These are phyloP conservation scores for Lactuca sativa DNA, from an alignment of 129 eudicot genomes.

Conservation along the genomic window DNA sequence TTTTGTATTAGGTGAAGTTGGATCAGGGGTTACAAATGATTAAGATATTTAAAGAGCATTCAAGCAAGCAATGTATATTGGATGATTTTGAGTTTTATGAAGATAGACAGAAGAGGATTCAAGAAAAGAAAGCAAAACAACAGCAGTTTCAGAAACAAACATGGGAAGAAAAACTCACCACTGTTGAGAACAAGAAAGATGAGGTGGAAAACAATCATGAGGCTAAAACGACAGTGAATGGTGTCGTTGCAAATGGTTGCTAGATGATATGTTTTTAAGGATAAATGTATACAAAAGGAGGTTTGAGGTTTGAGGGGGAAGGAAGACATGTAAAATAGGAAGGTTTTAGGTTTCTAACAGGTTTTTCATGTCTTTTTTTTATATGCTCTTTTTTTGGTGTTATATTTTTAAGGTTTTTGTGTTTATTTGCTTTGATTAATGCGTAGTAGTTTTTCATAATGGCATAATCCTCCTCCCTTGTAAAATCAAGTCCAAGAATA, in stretches of 20 bases:
- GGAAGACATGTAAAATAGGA: slow-evolving; percentile 29
- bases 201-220: slow-evolving; percentile 22
- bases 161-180: slow-evolving; percentile 26
- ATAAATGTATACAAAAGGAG: slow-evolving; percentile 1
- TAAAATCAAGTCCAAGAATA: background rate
- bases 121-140: slow-evolving; percentile 74
- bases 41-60: slow-evolving; percentile 65
- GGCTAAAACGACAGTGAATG: slow-evolving; percentile 29
- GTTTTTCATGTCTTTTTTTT: slow-evolving; percentile 2
- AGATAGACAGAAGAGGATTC: slow-evolving; percentile 69
- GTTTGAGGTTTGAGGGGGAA: background rate
- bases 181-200: slow-evolving; percentile 45
- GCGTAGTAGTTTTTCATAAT: too few relatives aligned
- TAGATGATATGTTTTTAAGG: slow-evolving; percentile 12
- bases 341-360: slow-evolving; percentile 21
- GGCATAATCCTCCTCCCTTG: too few relatives aligned
- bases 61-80: slow-evolving; percentile 65
- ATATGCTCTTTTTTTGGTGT: background rate
- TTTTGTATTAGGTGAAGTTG: slow-evolving; percentile 51
- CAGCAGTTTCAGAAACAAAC: slow-evolving; percentile 62
- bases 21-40: slow-evolving; percentile 78
- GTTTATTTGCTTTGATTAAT: background rate
- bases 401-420: slow-evolving; percentile 2
- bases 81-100: slow-evolving; percentile 89
- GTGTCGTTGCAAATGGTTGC: slow-evolving; percentile 30